Conservation (phyloP, 2,329 filamentous ascomycete genomes). For the Claviceps lovelessii region DNA sequence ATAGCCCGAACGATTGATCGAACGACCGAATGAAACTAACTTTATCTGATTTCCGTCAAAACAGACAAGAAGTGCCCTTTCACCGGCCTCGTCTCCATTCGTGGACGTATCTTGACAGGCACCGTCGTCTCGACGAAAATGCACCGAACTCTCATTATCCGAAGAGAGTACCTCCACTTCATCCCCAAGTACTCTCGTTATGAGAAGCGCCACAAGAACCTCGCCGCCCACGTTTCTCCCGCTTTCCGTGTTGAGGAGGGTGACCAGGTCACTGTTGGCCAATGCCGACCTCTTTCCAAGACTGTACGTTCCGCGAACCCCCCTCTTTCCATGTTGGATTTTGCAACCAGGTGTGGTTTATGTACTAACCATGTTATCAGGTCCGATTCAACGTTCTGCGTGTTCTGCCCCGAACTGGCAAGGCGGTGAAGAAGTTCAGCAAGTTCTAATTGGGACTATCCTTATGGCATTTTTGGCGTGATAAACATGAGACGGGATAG, state of each 20-base stretch:
- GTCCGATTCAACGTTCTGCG: slow-evolving; percentile 99
- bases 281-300: slow-evolving; percentile 99
- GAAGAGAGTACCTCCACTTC: slow-evolving; percentile 99
- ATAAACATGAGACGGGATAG: slow-evolving; percentile 29
- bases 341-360: neutral
- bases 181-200: slow-evolving; percentile 99
- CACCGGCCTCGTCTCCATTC: slow-evolving; percentile 97
- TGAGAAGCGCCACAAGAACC: slow-evolving; percentile 99
- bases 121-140: slow-evolving; percentile 99
- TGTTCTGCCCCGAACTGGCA: slow-evolving; percentile 92
- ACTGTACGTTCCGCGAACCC: slow-evolving; percentile 56
- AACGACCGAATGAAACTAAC: slow-evolving; percentile 2
- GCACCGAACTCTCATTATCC: slow-evolving; percentile 99
- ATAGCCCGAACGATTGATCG: neutral
- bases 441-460: slow-evolving; percentile 71
- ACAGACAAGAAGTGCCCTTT: slow-evolving; percentile 99
- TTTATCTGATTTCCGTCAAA: neutral
- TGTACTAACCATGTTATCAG: slow-evolving; percentile 30
- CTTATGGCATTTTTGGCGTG: slow-evolving; percentile 42
- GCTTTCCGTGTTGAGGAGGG: slow-evolving; percentile 99
- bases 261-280: slow-evolving; percentile 97
- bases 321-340: neutral
- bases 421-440: slow-evolving; percentile 92
- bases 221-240: slow-evolving; percentile 95
- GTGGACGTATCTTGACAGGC: slow-evolving; percentile 98